Percentiles rank a stretch among this genome's conserved stretches.
Conservation (phyloP, 805 yeast species). For the Ogataea populi-albae region DNA sequence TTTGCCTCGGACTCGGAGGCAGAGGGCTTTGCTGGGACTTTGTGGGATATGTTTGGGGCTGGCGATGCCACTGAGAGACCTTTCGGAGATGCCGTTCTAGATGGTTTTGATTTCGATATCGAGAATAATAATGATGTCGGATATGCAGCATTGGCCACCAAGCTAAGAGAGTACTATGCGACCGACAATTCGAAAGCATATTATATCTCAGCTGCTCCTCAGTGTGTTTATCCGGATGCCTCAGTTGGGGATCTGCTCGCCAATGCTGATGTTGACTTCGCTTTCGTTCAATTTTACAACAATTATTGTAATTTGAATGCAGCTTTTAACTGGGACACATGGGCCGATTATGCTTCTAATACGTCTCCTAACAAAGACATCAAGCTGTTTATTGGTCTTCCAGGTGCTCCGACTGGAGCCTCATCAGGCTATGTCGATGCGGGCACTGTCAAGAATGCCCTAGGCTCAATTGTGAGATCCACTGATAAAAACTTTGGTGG, state of each 20-base stretch:
- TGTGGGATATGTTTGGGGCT: slow-evolving; percentile 64
- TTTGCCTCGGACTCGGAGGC: slow-evolving; percentile 53
- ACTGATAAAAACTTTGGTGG: slow-evolving; percentile 55
- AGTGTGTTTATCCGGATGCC: slow-evolving; percentile 85
- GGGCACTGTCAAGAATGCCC: slow-evolving; percentile 34
- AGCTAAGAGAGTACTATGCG: slow-evolving; percentile 41
- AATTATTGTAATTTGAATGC: slow-evolving; percentile 63
- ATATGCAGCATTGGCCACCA: slow-evolving; percentile 58
- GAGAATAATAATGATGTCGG: slow-evolving; percentile 62
- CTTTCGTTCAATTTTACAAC: slow-evolving; percentile 87
- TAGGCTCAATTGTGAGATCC: slow-evolving; percentile 20
- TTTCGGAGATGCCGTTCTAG: slow-evolving; percentile 72
- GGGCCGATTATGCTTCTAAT: slow-evolving; percentile 61
- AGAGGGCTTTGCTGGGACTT: slow-evolving; percentile 51
- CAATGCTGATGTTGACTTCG: slow-evolving; percentile 67
- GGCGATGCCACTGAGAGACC: slow-evolving; percentile 50
- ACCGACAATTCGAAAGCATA: slow-evolving; percentile 49
- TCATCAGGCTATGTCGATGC: slow-evolving; percentile 53
- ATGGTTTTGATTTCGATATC: slow-evolving; percentile 80
- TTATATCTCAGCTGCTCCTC: slow-evolving; percentile 88
- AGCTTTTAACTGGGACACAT: slow-evolving; percentile 62
- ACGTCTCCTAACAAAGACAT: slow-evolving; percentile 66
- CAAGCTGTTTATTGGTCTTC: slow-evolving; percentile 71
- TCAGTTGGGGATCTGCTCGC: slow-evolving; percentile 40
- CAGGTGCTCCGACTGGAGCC: slow-evolving; percentile 54